Percentiles rank a stretch among this genome's conserved stretches.
Evolutionary conservation across 2,329 filamentous ascomycete genomes (phyloP).

Genomic region (Lasiodiplodia sp.): DNA sequence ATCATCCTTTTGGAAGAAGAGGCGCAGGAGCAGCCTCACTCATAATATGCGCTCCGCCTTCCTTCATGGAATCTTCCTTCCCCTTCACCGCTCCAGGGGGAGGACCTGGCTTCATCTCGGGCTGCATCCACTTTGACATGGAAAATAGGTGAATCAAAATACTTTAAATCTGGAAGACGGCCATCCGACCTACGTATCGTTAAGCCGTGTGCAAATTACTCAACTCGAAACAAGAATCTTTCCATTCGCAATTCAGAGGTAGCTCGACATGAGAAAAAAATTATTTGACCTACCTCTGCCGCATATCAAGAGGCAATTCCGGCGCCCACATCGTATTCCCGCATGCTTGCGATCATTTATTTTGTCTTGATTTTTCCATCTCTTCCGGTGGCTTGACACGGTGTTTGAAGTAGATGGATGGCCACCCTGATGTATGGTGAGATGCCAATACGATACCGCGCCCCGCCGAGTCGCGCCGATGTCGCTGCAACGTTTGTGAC

Average conservation of each 20-base stretch:
- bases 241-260: neutral
- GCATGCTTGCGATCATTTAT: neutral
- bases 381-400: neutral
- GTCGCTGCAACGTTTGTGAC: neutral
- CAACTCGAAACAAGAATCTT: neutral
- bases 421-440: neutral
- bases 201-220: neutral
- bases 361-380: neutral
- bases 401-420: neutral
- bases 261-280: neutral
- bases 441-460: neutral
- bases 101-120: neutral
- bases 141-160: neutral
- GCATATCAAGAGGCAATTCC: neutral
- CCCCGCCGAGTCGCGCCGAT: neutral
- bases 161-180: too few species aligned
- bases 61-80: neutral
- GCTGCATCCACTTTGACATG: neutral
- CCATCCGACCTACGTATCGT: neutral
- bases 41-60: neutral
- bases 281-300: neutral
- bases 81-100: neutral
- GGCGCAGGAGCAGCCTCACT: neutral
- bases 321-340: neutral
- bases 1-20: neutral